These are phyloP conservation scores for Aspergillus japonicus DNA, from an alignment of 2,329 filamentous ascomycete genomes.

Conservation along the genomic window DNA sequence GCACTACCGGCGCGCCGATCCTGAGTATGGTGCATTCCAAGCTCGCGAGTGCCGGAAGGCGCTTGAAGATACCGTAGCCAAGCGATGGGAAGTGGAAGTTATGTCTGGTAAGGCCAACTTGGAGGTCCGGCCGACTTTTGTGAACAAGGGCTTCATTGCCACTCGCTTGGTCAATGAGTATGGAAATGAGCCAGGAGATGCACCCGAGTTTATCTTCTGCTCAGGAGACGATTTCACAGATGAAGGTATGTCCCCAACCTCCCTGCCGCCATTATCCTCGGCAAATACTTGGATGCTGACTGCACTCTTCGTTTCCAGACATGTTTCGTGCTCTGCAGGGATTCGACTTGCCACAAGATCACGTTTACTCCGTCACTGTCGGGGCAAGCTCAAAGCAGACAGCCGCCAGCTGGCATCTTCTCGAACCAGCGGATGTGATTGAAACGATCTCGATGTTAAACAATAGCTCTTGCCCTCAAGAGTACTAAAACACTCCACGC, in stretches of 20 bases:
- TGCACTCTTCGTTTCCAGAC: slow-evolving; percentile 48
- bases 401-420: slow-evolving; percentile 81
- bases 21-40: slow-evolving; percentile 77
- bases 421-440: slow-evolving; percentile 86
- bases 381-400: slow-evolving; percentile 91
- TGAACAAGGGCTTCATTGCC: slow-evolving; percentile 97
- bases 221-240: slow-evolving; percentile 95
- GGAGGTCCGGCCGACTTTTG: slow-evolving; percentile 92
- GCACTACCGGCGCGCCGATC: slow-evolving; percentile 93
- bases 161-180: slow-evolving; percentile 78
- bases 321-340: slow-evolving; percentile 78
- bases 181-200: slow-evolving; percentile 52
- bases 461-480: slow-evolving; percentile 36
- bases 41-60: slow-evolving; percentile 78
- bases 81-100: slow-evolving; percentile 87
- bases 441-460: slow-evolving; percentile 59
- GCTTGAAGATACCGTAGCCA: slow-evolving; percentile 72
- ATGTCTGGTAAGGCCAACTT: slow-evolving; percentile 97
- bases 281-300: slow-evolving; percentile 2
- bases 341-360: slow-evolving; percentile 57
- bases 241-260: slow-evolving; percentile 65
- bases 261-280: not conserved
- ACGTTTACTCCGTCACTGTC: slow-evolving; percentile 88
- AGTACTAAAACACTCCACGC: slow-evolving; percentile 21
- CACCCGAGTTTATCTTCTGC: slow-evolving; percentile 84